These are phyloP conservation scores for Curvularia sp. DNA, from an alignment of 2,329 filamentous ascomycete genomes.

Conservation along the genomic window DNA sequence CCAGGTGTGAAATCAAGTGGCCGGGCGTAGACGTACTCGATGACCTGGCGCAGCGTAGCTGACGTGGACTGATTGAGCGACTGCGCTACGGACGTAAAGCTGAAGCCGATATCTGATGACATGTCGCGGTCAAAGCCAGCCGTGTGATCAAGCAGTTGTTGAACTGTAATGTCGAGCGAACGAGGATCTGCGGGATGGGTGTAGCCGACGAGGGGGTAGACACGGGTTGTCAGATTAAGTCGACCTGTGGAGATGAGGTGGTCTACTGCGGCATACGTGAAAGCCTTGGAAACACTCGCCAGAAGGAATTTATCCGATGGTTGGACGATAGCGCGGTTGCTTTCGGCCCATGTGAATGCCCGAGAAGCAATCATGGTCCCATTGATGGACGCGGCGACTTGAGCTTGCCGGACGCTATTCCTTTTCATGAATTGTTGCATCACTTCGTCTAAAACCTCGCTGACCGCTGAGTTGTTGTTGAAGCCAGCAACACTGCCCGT, in stretches of 20 bases:
- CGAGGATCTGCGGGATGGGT: constrained; percentile 24
- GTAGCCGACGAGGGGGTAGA: constrained; percentile 32
- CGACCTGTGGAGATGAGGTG: constrained; percentile 21
- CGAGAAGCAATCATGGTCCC: constrained; percentile 28
- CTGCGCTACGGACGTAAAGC: constrained; percentile 23
- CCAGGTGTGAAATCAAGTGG: constrained; percentile 31
- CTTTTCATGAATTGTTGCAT: constrained; percentile 31
- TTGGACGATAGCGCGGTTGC: constrained; percentile 25
- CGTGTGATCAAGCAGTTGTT: constrained; percentile 31
- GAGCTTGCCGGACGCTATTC: constrained; percentile 32
- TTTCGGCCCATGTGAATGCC: constrained; percentile 34
- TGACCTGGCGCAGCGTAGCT: constrained; percentile 26
- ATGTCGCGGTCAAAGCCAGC: constrained; percentile 28
- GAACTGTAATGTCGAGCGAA: constrained; percentile 28
- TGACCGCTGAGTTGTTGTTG: constrained; percentile 22
- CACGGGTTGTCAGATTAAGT: constrained; percentile 24
- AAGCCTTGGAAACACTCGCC: constrained; percentile 33
- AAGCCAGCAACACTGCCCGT: constrained; percentile 29
- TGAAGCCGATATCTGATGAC: constrained; percentile 28
- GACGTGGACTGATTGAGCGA: constrained; percentile 26
- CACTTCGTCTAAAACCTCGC: constrained; percentile 17
- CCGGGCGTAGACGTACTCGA: constrained; percentile 26
- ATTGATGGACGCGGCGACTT: constrained; percentile 29
- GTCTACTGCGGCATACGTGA: constrained; percentile 28
- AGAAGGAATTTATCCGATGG: constrained; percentile 33